Conservation (phyloP, 352 stramenopile genomes). For the Globisporangium lucens region DNA sequence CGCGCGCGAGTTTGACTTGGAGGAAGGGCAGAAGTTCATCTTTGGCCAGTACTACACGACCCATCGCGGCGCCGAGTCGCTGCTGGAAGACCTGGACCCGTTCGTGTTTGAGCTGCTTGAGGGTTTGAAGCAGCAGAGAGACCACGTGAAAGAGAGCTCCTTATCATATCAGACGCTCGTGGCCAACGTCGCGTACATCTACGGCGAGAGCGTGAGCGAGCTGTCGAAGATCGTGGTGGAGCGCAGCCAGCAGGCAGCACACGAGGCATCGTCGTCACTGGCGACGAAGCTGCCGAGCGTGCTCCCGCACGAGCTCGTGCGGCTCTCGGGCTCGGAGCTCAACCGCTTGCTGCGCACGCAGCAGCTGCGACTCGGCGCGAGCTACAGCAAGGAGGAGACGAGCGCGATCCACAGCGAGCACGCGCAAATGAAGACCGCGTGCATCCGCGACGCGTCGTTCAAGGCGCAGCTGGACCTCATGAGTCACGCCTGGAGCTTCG, state of each 20-base stretch:
- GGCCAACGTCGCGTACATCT: conserved; percentile 14
- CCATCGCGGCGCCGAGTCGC: conserved; percentile 5
- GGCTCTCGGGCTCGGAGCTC: conserved; percentile 18
- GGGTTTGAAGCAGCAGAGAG: neutral
- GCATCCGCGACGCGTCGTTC: conserved; percentile 18
- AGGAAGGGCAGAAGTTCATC: conserved; percentile 11
- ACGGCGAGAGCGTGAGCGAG: conserved; percentile 15
- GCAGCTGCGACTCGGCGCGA: conserved; percentile 14
- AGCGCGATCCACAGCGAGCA: conserved; percentile 19
- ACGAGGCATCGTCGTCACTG: neutral
- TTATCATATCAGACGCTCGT: conserved; percentile 8
- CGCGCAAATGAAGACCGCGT: conserved; percentile 18
- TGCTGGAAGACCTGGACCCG: conserved; percentile 19
- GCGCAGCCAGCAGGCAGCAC: conserved; percentile 1
- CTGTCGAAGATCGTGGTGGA: conserved; percentile 11
- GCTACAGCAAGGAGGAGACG: conserved; percentile 13
- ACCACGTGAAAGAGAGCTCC: neutral
- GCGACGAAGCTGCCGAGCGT: conserved; percentile 9
- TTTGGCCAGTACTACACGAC: conserved; percentile 15
- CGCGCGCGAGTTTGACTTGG: conserved; percentile 3
- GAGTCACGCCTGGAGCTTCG: conserved; percentile 12
- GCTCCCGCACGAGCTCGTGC: conserved; percentile 20
- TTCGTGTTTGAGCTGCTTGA: conserved; percentile 18
- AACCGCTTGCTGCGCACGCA: conserved; percentile 18
- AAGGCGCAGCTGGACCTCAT: conserved; percentile 14